Conservation (phyloP, 202 grass and related monocot species). For the Dendrocalamus latiflorus region DNA sequence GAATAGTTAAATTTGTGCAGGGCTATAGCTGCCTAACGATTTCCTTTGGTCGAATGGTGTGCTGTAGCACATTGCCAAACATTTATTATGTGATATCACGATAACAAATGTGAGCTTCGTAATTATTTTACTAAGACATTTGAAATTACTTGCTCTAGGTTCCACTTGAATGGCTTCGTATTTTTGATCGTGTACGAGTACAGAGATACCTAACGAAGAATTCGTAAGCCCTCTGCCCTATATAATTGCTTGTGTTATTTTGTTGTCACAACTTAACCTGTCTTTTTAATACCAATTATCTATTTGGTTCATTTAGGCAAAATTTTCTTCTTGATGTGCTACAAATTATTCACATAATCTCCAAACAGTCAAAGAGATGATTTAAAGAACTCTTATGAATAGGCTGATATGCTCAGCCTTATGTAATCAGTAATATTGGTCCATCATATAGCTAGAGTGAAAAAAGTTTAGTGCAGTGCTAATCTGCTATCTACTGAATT, state of each 20-base stretch:
- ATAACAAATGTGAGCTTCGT: not conserved
- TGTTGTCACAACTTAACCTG: not conserved
- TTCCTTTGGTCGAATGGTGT: not conserved
- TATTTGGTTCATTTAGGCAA: not conserved
- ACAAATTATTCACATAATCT: not conserved
- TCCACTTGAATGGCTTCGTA: slow-evolving; percentile 63
- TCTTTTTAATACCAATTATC: not conserved
- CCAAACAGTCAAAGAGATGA: too few relatives aligned
- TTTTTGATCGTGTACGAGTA: slow-evolving; percentile 35
- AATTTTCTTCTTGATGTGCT: not conserved
- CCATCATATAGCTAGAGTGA: too few relatives aligned
- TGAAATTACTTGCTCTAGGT: slow-evolving; percentile 34
- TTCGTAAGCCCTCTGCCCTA: slow-evolving; percentile 20
- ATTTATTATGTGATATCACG: not conserved
- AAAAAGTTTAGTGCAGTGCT: too few relatives aligned
- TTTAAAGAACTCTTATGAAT: not conserved
- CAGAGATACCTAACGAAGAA: slow-evolving; percentile 41
- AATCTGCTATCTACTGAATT: too few relatives aligned
- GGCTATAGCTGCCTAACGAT: not conserved
- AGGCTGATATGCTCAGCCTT: not conserved
- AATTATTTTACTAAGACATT: not conserved
- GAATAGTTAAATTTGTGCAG: not conserved
- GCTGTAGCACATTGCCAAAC: not conserved
- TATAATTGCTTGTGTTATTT: not conserved
- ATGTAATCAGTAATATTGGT: too few relatives aligned